Percentiles rank a stretch among this genome's conserved stretches.
Evolutionary conservation across 2,329 filamentous ascomycete species (phyloP).

Genomic region (Akanthomyces lecanii): DNA sequence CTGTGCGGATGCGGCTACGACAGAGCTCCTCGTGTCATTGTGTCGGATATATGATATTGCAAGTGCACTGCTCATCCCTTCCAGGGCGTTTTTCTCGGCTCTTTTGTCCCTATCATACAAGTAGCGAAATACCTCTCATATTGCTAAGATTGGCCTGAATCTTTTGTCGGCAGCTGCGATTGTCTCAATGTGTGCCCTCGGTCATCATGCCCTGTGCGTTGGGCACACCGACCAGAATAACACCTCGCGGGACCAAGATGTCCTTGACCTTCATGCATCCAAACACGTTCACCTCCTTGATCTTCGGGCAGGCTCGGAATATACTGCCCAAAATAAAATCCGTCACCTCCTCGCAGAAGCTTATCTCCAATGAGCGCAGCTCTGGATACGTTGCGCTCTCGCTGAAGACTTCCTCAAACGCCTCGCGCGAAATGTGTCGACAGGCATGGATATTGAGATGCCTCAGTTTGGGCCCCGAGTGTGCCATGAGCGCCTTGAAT

Average conservation of each 20-base stretch:
- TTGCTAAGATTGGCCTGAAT: no score
- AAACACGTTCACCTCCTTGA: conserved; percentile 58
- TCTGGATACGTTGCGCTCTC: conserved; percentile 58
- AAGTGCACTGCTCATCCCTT: no score
- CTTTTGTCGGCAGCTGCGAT: not conserved
- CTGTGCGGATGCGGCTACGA: no score
- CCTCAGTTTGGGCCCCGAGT: conserved; percentile 65
- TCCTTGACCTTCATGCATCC: conserved; percentile 60
- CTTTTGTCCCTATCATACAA: not conserved
- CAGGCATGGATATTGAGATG: conserved; percentile 77
- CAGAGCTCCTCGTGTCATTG: no score
- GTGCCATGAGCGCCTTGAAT: conserved; percentile 77
- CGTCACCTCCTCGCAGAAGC: conserved; percentile 67
- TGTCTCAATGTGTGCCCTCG: conserved; percentile 37
- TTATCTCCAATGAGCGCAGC: conserved; percentile 69
- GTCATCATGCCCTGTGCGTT: conserved; percentile 59
- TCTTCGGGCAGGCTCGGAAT: conserved; percentile 59
- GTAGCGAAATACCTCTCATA: not conserved
- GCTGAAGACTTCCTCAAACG: conserved; percentile 72
- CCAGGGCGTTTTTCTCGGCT: no score
- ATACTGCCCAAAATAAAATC: conserved; percentile 61
- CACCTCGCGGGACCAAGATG: conserved; percentile 50
- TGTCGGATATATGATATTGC: no score
- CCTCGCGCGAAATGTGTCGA: conserved; percentile 68
- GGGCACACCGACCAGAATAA: conserved; percentile 54